Evolutionary conservation across 2,329 filamentous ascomycete genomes (phyloP).

Genomic region (Colletotrichum eremochloae): DNA sequence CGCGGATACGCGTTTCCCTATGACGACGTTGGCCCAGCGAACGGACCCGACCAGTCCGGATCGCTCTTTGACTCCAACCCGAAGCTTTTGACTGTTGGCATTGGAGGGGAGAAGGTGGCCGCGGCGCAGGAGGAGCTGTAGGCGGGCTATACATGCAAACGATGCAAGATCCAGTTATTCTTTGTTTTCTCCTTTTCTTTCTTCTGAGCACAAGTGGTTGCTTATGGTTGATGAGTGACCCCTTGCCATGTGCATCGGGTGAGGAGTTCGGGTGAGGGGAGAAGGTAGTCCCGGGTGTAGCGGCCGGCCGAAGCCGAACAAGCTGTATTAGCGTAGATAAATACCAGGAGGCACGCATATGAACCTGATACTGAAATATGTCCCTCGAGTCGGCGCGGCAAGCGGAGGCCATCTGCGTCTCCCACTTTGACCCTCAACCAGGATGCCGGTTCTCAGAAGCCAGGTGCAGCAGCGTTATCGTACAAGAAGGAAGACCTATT

Average conservation of each 20-base stretch:
- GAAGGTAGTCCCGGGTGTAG: neutral
- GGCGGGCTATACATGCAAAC: neutral
- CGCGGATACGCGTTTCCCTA: conserved; percentile 80
- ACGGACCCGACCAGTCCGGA: conserved; percentile 71
- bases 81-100: conserved; percentile 66
- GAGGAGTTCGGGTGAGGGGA: neutral
- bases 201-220: neutral
- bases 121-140: conserved; percentile 17
- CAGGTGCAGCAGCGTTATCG: neutral
- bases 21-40: conserved; percentile 73
- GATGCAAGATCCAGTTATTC: neutral
- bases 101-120: conserved; percentile 59
- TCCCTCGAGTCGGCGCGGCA: neutral
- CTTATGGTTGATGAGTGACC: neutral
- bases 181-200: neutral
- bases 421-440: neutral
- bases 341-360: neutral
- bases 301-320: neutral
- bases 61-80: conserved; percentile 71
- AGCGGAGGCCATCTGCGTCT: neutral
- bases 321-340: neutral
- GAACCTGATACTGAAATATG: neutral
- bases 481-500: neutral
- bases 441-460: neutral
- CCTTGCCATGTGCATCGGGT: neutral